A percentile compares a stretch with the other conserved stretches of the same genome.
Evolutionary conservation across 805 yeast genomes (phyloP).

Genomic region (Kluyveromyces starmeri): DNA sequence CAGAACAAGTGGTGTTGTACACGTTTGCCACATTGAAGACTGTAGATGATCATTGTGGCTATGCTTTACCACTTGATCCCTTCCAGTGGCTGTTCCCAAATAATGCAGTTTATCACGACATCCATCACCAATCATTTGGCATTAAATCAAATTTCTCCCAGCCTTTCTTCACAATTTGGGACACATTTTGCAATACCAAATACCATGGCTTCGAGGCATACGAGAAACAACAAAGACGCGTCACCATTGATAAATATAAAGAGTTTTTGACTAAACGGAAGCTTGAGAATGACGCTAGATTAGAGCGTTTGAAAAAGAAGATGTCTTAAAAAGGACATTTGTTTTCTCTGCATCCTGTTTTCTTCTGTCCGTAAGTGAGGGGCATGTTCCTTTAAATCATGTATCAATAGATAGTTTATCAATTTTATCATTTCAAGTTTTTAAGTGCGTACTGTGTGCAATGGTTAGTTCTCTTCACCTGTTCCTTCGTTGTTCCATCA

Average conservation of each 20-base stretch:
- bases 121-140: conserved; percentile 95
- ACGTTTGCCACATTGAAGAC: conserved; percentile 92
- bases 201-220: conserved; percentile 60
- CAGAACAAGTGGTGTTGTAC: conserved; percentile 67
- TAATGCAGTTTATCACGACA: conserved; percentile 92
- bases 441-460: no score
- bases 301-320: conserved; percentile 5
- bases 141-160: conserved; percentile 88
- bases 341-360: no score
- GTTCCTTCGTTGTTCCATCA: no score
- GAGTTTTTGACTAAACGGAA: conserved; percentile 41
- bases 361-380: no score
- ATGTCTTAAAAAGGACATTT: conserved; percentile 3
- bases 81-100: conserved; percentile 90
- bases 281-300: conserved; percentile 19
- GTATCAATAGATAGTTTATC: no score
- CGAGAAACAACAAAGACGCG: conserved; percentile 52
- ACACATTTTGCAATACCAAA: conserved; percentile 58
- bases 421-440: no score
- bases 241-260: conserved; percentile 59
- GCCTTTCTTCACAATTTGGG: conserved; percentile 97
- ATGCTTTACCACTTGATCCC: conserved; percentile 82
- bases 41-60: conserved; percentile 98
- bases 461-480: no score
- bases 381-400: no score